These are phyloP conservation scores for Candida smagusa DNA, from an alignment of 1,139 yeast species.

Conservation along the genomic window DNA sequence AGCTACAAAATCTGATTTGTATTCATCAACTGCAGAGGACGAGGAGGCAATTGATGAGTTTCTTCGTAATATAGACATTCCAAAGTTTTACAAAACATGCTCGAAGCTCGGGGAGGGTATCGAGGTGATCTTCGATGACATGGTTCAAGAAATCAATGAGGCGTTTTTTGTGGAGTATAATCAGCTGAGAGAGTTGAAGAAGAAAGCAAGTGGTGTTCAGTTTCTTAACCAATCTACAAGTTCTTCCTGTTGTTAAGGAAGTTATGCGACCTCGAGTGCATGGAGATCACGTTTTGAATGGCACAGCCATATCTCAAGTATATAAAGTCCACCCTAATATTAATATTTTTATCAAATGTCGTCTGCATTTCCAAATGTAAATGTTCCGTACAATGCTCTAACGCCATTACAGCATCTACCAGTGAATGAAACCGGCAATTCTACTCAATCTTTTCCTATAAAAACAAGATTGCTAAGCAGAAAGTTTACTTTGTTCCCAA, in stretches of 20 bases:
- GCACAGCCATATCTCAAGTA: too few relatives aligned
- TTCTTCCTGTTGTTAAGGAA: conserved; percentile 6
- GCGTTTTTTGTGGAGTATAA: conserved; percentile 11
- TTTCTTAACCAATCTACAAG: conserved; percentile 3
- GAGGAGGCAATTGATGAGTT: conserved; percentile 8
- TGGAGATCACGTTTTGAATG: too few relatives aligned
- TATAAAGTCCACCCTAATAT: too few relatives aligned
- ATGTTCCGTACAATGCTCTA: too few relatives aligned
- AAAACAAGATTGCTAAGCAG: too few relatives aligned
- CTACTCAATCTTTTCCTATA: too few relatives aligned
- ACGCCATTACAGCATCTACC: too few relatives aligned
- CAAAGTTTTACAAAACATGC: conserved; percentile 35
- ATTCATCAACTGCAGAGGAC: conserved; percentile 2
- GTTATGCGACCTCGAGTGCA: neutral
- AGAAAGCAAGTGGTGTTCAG: conserved; percentile 5
- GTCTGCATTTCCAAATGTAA: too few relatives aligned
- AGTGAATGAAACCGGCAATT: too few relatives aligned
- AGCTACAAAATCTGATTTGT: conserved; percentile 15
- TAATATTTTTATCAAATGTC: too few relatives aligned
- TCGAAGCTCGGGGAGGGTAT: conserved; percentile 49
- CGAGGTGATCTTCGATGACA: conserved; percentile 36
- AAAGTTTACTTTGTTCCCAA: too few relatives aligned
- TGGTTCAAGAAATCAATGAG: conserved; percentile 44
- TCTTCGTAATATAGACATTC: conserved; percentile 4
- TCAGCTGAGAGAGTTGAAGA: conserved; percentile 4